Evolutionary conservation across 345 rosid genomes (phyloP).

Genomic region (Corchorus capsularis): DNA sequence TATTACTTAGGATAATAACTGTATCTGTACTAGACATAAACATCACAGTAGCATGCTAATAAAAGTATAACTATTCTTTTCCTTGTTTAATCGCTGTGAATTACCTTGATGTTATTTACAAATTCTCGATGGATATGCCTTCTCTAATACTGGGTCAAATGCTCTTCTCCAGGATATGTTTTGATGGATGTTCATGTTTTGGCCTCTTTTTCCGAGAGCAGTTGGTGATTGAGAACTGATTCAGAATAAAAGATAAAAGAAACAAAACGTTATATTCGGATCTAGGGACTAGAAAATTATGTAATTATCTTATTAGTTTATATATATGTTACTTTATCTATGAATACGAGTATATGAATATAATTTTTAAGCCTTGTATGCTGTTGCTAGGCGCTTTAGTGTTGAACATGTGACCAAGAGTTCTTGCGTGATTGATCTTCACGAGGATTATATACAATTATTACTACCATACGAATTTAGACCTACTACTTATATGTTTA

Average conservation of each 20-base stretch:
- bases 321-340: background rate
- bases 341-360: background rate
- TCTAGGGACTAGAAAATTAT: background rate
- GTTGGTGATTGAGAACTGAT: slow-evolving; percentile 5
- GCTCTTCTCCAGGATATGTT: background rate
- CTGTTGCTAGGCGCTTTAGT: background rate
- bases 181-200: background rate
- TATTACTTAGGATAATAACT: background rate
- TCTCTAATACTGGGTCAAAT: background rate
- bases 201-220: background rate
- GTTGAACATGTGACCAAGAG: background rate
- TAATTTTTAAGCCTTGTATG: slow-evolving; percentile 1
- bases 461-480: background rate
- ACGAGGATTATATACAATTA: background rate
- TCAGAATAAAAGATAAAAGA: slow-evolving; percentile 18
- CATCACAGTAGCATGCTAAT: background rate
- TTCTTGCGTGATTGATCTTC: background rate
- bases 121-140: background rate
- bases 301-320: slow-evolving; percentile 23
- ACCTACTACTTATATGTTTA: background rate
- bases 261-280: background rate
- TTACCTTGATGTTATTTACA: background rate
- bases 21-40: background rate
- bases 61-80: background rate
- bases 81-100: background rate